Evolutionary conservation across 805 yeast genomes (phyloP), one percentile per base, ranked within the genome.

Genomic region (Wickerhamiella azymoides): DNA sequence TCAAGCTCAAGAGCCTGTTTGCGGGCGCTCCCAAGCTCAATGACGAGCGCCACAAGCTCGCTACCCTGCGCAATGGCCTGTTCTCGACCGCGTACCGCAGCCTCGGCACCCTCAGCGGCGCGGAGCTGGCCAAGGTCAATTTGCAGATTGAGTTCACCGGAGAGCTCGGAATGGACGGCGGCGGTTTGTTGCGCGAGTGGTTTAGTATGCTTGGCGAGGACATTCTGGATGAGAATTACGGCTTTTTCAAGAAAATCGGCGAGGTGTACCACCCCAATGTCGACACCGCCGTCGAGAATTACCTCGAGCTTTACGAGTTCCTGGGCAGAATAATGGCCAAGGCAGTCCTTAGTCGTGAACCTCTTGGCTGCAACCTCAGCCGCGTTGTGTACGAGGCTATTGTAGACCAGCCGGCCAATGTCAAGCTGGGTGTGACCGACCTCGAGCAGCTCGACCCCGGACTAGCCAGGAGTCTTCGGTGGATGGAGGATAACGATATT

Each of bases 381-480:
- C 96, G 96, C 54, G 97, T 97, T 1, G 76, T 92, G 63, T 92
- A 92, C 67, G 92, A 92, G 70, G 85, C 92, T 96, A 84, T 92
- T 82, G 72, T 92, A 55, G 83, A 78, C 60, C 89, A 89, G 66
- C 84, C 92, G 83, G 72, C 92, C 55, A 83, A 79, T 60, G 89
- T 89, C 66, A 85, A 85, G 69, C 94, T 92, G 54, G 88, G 84
- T 2, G 69, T 92, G 55, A 94, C 84, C 63, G 99, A 92, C 65
- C 82, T 92, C 92, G 97, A 92, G 64, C 94, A 96, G 65, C 96
- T 92, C 50, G 99, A 92, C 66, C 88, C 95, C 17, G 97, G 92
- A 60, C 85, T 89, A 67, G 85, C 84, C 68, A 78, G 89, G 60
- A 89, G 95, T 18, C 71, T 92, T 64, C 82, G 84, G 58, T 92